Base-by-base conservation (phyloP, 345 rosid species). In the Nasturtium officinale region DNA sequence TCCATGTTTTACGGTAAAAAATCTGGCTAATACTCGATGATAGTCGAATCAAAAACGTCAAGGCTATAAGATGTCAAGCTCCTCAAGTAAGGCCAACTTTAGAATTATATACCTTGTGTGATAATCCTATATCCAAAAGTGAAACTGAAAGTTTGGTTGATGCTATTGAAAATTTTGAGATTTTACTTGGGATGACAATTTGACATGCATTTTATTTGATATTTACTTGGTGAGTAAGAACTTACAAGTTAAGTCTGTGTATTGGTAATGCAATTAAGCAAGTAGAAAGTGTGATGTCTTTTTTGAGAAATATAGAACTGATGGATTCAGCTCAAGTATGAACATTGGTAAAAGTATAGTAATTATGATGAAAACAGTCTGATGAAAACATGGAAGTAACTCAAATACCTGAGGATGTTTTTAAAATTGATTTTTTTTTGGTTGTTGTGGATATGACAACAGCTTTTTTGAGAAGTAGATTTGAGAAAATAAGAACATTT, bases 101-200 rank as follows among this genome's bases (percentile, higher is more conserved):
- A 48, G 30, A 65, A 18, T 30, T 65, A 48, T 32, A 17, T 48
- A n/a, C 8, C 13, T 29, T 33, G 25, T 47, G 57, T 64, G 35
- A 64, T 46, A 56, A 64, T 64, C 28, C 7, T 46, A 64, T 64
- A 7, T 17, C 43, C 18, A 64, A 64, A 4, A 64, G 28, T 64
- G 57, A 51, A 11, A 20, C 29, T 51, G n/a, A 51, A 51, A 21
- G 55, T 51, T 21, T 51, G 55, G 15, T 51, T 51, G 55, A 21
- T 23, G 28, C 55, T 4, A 29, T 51, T 53, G 58, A 26, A 15
- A 53, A 25, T 52, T 52, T 52, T 52, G 57, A 52, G n/a, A 25
- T 52, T 25, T 52, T 52, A 25, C 57, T 52, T 52, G 57, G 57
- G 7, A 52, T 25, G 16, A 9, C 12, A 5, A 52, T 52, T 52